Base-by-base conservation (phyloP, 2,329 filamentous ascomycete species). In the Hypoxylon sp. region DNA sequence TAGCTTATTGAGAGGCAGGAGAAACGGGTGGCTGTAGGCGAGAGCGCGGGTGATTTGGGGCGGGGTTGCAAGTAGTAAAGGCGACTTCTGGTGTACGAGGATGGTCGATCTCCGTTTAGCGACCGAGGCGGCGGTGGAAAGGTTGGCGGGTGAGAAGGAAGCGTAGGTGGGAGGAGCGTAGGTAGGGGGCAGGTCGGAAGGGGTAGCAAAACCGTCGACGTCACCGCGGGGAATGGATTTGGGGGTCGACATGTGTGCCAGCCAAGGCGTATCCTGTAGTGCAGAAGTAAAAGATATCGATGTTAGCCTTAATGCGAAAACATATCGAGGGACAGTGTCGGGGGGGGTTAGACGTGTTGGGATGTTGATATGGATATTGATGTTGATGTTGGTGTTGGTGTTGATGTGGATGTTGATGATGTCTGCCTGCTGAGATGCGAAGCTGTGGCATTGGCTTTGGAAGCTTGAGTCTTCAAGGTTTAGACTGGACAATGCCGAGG, bases 61-160 rank as follows among this genome's bases (percentile, higher is more conserved):
- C 44, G 95, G 95, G 8, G 95, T 99, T 15, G 94, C 93, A 62
- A 97, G 89, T 17, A 99, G 85, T 47, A 99, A 80, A 10, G 95
- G 95, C 15, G 93, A 97, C 80, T 98, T 99, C 77, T 97, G 94
- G 78, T 98, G 94, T 19, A 99, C 94, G 70, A 98, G 88, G 71
- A 99, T 94, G 59, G 93, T 96, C 17, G 93, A 96, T 47, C 92
- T 89, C 65, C 94, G 91, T 74, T 91, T 91, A 43, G 88, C 88
- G 37, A 88, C 86, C 10, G 86, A 84, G 30, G 85, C 81, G 60
- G 83, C 80, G 56, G 82, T 83, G 46, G 88, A 90, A 69, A 94
- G 86, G 20, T 91, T 92, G 20, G 90, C 86, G 30, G 95, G 94
- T 4, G 94, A 95, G 81, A 99, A 99, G 73, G 92, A 87, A 68